A percentile compares a stretch with the other conserved stretches of the same genome.
phyloP scores from a whole-genome alignment of 371 early-diverging fungal genomes.

The Rhizomucor pusillus region DNA sequence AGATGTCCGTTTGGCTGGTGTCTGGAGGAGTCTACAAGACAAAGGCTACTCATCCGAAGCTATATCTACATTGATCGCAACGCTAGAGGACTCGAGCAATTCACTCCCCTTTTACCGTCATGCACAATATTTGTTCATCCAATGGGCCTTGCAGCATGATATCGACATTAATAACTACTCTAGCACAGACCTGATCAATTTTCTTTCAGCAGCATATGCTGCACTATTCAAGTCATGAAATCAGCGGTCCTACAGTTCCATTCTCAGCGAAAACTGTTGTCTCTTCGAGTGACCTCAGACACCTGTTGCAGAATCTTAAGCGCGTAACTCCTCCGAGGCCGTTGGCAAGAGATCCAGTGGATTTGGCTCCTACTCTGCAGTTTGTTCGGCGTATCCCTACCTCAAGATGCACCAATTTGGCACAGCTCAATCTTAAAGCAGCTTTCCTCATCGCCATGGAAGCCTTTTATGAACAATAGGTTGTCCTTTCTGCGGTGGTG shows the following conservation, averaged over 20 bases:
- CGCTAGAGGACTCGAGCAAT: too few relatives aligned
- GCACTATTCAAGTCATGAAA: neutral
- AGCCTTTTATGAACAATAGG: too few relatives aligned
- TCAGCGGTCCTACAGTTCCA: slow-evolving; percentile 7
- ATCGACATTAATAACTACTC: neutral
- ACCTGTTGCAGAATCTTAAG: neutral
- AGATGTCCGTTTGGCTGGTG: slow-evolving; percentile 4
- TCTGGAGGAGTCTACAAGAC: neutral
- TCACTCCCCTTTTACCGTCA: neutral
- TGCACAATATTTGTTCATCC: neutral
- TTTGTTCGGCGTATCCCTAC: slow-evolving; percentile 2
- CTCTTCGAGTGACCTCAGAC: neutral
- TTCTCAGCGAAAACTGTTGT: neutral
- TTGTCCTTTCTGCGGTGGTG: too few relatives aligned
- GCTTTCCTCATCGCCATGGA: slow-evolving; percentile 6
- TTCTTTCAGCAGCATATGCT: neutral
- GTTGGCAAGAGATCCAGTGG: neutral
- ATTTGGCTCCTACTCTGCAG: slow-evolving; percentile 3
- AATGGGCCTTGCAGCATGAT: neutral
- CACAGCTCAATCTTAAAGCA: slow-evolving; percentile 1
- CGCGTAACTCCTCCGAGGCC: slow-evolving; percentile 2
- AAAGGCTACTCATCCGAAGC: neutral
- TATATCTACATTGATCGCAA: too few relatives aligned
- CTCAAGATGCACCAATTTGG: neutral
- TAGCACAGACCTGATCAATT: slow-evolving; percentile 2